These are phyloP conservation scores for Fusarium tricinctum DNA, from an alignment of 2,329 filamentous ascomycete genomes.

Conservation along the genomic window DNA sequence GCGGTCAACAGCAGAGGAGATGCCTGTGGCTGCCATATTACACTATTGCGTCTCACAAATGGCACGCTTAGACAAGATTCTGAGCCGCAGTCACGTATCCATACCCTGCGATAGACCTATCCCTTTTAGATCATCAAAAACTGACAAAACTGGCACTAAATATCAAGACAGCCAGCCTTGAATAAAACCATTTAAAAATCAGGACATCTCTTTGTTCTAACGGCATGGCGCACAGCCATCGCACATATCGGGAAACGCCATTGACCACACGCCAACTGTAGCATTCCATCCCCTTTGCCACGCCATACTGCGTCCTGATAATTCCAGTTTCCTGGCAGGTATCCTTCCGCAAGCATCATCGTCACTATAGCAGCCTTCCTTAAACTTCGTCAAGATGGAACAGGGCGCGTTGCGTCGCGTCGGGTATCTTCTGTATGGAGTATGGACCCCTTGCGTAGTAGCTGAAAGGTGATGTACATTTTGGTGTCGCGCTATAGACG, in stretches of 20 bases:
- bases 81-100: not conserved
- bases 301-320: not conserved
- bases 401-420: not conserved
- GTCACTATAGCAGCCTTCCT: conserved; percentile 3
- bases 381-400: not conserved
- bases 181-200: not conserved
- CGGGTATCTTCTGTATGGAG: not conserved
- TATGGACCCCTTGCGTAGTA: not conserved
- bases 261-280: not conserved
- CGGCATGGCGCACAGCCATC: conserved; percentile 6
- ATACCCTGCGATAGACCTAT: conserved; percentile 28
- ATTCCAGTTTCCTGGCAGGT: conserved; percentile 2
- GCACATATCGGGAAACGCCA: not conserved
- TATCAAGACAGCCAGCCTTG: conserved; percentile 1
- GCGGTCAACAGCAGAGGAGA: conserved; percentile 16
- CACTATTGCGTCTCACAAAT: conserved; percentile 5
- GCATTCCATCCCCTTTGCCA: conserved; percentile 35
- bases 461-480: not conserved
- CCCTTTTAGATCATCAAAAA: not conserved
- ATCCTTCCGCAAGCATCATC: conserved; percentile 31
- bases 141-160: not conserved
- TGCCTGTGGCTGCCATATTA: not conserved
- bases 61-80: conserved; percentile 4
- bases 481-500: not conserved
- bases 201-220: conserved; percentile 18